These are phyloP conservation scores for Selaginella moellendorffii DNA, from an alignment of 75 land plant species.

Conservation along the genomic window DNA sequence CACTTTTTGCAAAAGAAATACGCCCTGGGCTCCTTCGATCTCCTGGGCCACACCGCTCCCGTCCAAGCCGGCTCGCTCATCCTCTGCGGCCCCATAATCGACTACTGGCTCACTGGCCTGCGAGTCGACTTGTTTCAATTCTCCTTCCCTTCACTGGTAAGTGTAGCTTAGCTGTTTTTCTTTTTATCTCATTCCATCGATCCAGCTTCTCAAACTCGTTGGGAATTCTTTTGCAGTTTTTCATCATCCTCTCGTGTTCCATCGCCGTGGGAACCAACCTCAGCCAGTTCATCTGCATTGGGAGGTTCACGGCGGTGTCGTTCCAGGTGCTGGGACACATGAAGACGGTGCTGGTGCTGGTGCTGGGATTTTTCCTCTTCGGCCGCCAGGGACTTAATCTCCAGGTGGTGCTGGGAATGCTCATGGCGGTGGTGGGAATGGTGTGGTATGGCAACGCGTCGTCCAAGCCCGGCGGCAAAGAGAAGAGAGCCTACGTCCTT, in stretches of 20 bases:
- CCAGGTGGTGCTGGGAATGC: conserved; percentile 62
- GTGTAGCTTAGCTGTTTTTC: too few species aligned
- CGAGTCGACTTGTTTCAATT: conserved; percentile 47
- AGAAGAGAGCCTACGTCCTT: conserved; percentile 31
- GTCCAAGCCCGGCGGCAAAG: conserved; percentile 67
- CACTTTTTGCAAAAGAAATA: conserved; percentile 68
- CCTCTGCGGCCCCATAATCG: conserved; percentile 56
- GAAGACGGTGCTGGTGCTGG: conserved; percentile 70
- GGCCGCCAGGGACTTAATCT: conserved; percentile 43
- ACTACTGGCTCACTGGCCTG: conserved; percentile 62
- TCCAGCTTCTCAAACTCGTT: too few species aligned
- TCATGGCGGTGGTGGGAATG: conserved; percentile 57
- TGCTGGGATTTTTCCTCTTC: conserved; percentile 56
- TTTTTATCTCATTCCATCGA: too few species aligned
- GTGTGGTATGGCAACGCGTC: conserved; percentile 76
- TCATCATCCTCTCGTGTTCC: conserved; percentile 52
- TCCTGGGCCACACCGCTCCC: conserved; percentile 85
- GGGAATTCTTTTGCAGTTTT: conserved; percentile 34
- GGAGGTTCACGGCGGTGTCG: conserved; percentile 60
- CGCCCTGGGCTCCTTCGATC: conserved; percentile 61
- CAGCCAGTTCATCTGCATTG: conserved; percentile 84
- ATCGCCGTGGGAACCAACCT: conserved; percentile 77
- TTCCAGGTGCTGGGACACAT: conserved; percentile 83
- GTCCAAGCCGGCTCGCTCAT: conserved; percentile 60
- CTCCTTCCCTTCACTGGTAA: conserved; percentile 43